These are phyloP conservation scores for Penicillium sp. DNA, from an alignment of 2,329 filamentous ascomycete species.

Conservation along the genomic window DNA sequence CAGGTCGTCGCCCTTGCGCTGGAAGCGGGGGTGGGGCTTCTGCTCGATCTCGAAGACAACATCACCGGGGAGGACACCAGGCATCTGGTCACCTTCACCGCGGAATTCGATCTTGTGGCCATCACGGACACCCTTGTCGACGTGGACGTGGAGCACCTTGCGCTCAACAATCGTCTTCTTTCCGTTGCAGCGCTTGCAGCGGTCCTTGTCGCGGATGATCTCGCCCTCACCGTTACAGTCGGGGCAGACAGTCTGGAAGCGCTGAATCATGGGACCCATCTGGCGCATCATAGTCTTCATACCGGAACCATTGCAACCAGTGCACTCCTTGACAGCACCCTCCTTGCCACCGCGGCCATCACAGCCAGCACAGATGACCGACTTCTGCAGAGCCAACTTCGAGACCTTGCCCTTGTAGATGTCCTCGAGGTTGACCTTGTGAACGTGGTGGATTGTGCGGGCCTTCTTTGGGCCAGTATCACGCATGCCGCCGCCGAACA, in stretches of 20 bases:
- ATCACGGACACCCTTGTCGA: slow-evolving; percentile 89
- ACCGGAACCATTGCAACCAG: slow-evolving; percentile 86
- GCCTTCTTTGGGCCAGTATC: slow-evolving; percentile 85
- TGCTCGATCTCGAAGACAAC: slow-evolving; percentile 99
- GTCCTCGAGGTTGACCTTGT: slow-evolving; percentile 97
- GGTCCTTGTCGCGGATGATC: slow-evolving; percentile 93
- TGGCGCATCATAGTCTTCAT: slow-evolving; percentile 99
- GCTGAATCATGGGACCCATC: slow-evolving; percentile 99
- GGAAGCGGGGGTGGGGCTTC: slow-evolving; percentile 96
- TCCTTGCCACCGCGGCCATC: slow-evolving; percentile 95
- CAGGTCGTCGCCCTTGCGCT: slow-evolving; percentile 92
- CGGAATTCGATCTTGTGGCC: slow-evolving; percentile 97
- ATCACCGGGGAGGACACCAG: slow-evolving; percentile 89
- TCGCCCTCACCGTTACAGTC: slow-evolving; percentile 98
- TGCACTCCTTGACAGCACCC: slow-evolving; percentile 90
- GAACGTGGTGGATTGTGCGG: slow-evolving; percentile 94
- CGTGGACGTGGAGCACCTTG: slow-evolving; percentile 97
- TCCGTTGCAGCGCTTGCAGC: slow-evolving; percentile 92
- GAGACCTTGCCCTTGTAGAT: slow-evolving; percentile 98
- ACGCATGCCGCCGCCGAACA: slow-evolving; percentile 77
- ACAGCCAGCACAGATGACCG: slow-evolving; percentile 93
- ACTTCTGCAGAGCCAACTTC: slow-evolving; percentile 95
- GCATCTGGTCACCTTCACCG: slow-evolving; percentile 94
- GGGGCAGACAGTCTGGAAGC: slow-evolving; percentile 98
- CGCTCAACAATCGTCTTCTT: slow-evolving; percentile 98